Evolutionary conservation across 1,284 basidiomycete genomes (phyloP).

Genomic region (Moesziomyces antarcticus): DNA sequence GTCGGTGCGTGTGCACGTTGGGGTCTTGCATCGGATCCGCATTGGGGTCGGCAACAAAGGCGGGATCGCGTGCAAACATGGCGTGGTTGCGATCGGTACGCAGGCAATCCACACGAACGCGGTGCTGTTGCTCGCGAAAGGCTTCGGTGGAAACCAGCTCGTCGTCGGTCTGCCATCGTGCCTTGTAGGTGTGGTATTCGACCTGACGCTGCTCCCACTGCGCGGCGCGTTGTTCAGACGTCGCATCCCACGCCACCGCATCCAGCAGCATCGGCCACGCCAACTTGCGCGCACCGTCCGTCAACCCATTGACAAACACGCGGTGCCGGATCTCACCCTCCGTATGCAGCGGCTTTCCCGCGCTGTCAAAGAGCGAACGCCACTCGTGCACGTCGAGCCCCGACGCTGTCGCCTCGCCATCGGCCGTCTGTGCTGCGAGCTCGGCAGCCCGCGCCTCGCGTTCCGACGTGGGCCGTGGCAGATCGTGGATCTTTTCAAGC

Average conservation of each 20-base stretch:
- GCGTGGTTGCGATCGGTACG: slow-evolving; percentile 93
- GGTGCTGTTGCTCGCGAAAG: slow-evolving; percentile 76
- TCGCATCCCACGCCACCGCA: slow-evolving; percentile 80
- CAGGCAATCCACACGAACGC: slow-evolving; percentile 94
- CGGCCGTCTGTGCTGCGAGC: slow-evolving; percentile 7
- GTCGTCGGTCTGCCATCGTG: slow-evolving; percentile 45
- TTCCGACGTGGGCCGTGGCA: slow-evolving; percentile 39
- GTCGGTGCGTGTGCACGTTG: slow-evolving; percentile 84
- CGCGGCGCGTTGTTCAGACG: slow-evolving; percentile 45
- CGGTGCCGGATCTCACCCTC: slow-evolving; percentile 39
- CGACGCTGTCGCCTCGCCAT: background rate
- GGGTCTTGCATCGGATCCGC: slow-evolving; percentile 70
- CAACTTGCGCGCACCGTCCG: slow-evolving; percentile 31
- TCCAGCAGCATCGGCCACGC: slow-evolving; percentile 93
- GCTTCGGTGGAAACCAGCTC: slow-evolving; percentile 19
- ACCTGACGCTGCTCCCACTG: slow-evolving; percentile 32
- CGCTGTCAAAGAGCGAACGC: slow-evolving; percentile 43
- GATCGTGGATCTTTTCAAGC: slow-evolving; percentile 41
- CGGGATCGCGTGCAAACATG: slow-evolving; percentile 73
- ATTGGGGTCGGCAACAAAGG: slow-evolving; percentile 48
- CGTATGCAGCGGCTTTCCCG: slow-evolving; percentile 33
- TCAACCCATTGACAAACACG: slow-evolving; percentile 58
- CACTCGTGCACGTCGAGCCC: slow-evolving; percentile 48
- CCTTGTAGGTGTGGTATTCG: slow-evolving; percentile 44
- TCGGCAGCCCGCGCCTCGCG: slow-evolving; percentile 25